A percentile compares a stretch with the other conserved stretches of the same genome.
Evolutionary conservation across 306 rosid genomes (phyloP).

Genomic region (Dalbergia oliveri): DNA sequence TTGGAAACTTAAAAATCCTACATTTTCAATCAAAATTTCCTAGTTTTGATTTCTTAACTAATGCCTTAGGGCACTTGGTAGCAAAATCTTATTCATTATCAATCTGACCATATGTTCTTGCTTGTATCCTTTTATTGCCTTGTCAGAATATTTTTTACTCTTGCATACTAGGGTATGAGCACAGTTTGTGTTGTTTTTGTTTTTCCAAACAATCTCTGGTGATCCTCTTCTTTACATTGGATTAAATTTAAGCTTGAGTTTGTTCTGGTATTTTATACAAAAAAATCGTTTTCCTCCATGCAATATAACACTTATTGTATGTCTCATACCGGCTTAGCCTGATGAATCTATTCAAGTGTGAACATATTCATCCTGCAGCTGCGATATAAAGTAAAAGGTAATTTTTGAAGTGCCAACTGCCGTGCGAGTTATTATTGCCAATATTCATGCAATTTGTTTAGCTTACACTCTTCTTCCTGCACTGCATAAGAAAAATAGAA

Average conservation of each 20-base stretch:
- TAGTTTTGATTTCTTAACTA: too few relatives aligned
- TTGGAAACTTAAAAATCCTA: too few relatives aligned
- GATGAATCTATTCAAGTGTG: conserved; percentile 1
- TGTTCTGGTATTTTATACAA: conserved; percentile 13
- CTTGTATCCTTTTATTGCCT: conserved; percentile 9
- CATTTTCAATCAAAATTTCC: too few relatives aligned
- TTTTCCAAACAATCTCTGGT: conserved; percentile 6
- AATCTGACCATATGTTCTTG: not conserved
- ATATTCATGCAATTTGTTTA: not conserved
- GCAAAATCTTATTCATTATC: not conserved
- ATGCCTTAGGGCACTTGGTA: too few relatives aligned
- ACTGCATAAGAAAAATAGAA: too few relatives aligned
- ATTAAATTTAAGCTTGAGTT: conserved; percentile 19
- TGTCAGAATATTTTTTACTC: not conserved
- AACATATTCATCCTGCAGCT: conserved; percentile 21
- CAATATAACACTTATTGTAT: conserved; percentile 4
- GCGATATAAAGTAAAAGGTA: not conserved
- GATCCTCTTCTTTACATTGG: not conserved
- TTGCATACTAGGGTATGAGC: not conserved
- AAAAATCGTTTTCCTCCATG: not conserved
- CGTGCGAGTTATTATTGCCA: too few relatives aligned
- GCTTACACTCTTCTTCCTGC: not conserved
- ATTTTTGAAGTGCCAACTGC: not conserved
- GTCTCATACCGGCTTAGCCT: conserved; percentile 18
- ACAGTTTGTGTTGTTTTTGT: not conserved